phyloP scores from a whole-genome alignment of 129 eudicot genomes.

The Rutidosis leptorrhynchoides region DNA sequence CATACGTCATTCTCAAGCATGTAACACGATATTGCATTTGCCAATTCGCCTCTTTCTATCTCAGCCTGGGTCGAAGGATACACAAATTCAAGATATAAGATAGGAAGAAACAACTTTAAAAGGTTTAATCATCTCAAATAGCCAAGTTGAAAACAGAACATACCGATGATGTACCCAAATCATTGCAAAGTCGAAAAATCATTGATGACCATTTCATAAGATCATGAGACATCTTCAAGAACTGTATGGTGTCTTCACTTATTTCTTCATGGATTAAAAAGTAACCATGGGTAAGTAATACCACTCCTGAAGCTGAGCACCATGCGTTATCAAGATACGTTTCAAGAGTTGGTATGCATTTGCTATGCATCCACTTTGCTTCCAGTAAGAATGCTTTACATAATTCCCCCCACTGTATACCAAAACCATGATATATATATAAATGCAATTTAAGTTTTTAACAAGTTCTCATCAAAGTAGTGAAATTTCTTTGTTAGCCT shows the following conservation, averaged over 20 bases:
- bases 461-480: not conserved
- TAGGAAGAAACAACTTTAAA: not conserved
- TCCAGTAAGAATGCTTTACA: slow-evolving; percentile 37
- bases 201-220: slow-evolving; percentile 49
- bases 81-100: not conserved
- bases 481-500: not conserved
- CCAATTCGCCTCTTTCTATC: slow-evolving; percentile 40
- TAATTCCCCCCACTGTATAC: slow-evolving; percentile 23
- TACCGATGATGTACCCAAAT: slow-evolving; percentile 37
- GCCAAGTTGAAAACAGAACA: not conserved
- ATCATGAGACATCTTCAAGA: slow-evolving; percentile 26
- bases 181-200: slow-evolving; percentile 42
- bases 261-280: slow-evolving; percentile 14
- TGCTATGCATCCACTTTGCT: slow-evolving; percentile 35
- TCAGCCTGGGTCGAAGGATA: slow-evolving; percentile 28
- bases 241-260: slow-evolving; percentile 6
- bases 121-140: too few relatives aligned
- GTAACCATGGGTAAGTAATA: slow-evolving; percentile 33
- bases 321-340: slow-evolving; percentile 34
- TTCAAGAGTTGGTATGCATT: slow-evolving; percentile 26
- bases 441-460: not conserved
- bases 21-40: slow-evolving; percentile 48
- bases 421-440: not conserved
- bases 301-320: slow-evolving; percentile 27
- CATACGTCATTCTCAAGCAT: slow-evolving; percentile 43